Percentiles rank a stretch among this genome's conserved stretches.
Conservation (phyloP, 2,329 filamentous ascomycete genomes). For the Tympanopsis confertula region DNA sequence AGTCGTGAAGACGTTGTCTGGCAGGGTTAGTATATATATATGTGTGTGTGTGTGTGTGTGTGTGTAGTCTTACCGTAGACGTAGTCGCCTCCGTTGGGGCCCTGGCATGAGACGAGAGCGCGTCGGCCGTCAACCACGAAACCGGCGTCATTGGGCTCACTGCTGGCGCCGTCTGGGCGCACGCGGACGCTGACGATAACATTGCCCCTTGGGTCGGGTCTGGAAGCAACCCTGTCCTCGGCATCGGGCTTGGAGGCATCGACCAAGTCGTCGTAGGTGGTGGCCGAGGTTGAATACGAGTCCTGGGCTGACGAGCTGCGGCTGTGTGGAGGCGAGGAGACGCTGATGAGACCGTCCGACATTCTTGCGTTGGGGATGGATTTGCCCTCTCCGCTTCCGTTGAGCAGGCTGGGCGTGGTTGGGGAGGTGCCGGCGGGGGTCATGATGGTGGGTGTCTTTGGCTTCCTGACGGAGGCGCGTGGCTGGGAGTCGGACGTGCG, state of each 20-base stretch:
- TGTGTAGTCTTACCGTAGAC: constrained; percentile 59
- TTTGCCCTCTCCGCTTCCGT: constrained; percentile 67
- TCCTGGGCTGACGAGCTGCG: constrained; percentile 85
- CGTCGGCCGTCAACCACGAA: constrained; percentile 86
- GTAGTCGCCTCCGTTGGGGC: constrained; percentile 86
- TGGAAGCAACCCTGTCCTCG: constrained; percentile 18
- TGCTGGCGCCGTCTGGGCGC: constrained; percentile 68
- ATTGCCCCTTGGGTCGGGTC: constrained; percentile 10
- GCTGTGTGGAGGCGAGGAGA: constrained; percentile 76
- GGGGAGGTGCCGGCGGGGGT: constrained; percentile 34
- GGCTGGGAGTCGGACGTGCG: constrained; percentile 37
- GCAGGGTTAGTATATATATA: constrained; percentile 3
- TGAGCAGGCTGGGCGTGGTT: constrained; percentile 63
- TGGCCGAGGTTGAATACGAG: constrained; percentile 82
- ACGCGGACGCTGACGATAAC: constrained; percentile 12
- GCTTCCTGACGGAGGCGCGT: constrained; percentile 32
- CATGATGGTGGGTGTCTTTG: constrained; percentile 42
- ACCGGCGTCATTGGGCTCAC: constrained; percentile 58
- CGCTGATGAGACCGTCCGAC: constrained; percentile 64
- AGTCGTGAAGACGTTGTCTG: constrained; percentile 92
- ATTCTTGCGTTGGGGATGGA: constrained; percentile 56
- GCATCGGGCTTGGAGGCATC: constrained; percentile 38
- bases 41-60: neutral
- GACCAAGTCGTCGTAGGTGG: constrained; percentile 70
- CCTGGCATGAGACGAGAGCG: constrained; percentile 71